phyloP scores from a whole-genome alignment of 2,329 filamentous ascomycete species.

The Paracamarosporium sp. region DNA sequence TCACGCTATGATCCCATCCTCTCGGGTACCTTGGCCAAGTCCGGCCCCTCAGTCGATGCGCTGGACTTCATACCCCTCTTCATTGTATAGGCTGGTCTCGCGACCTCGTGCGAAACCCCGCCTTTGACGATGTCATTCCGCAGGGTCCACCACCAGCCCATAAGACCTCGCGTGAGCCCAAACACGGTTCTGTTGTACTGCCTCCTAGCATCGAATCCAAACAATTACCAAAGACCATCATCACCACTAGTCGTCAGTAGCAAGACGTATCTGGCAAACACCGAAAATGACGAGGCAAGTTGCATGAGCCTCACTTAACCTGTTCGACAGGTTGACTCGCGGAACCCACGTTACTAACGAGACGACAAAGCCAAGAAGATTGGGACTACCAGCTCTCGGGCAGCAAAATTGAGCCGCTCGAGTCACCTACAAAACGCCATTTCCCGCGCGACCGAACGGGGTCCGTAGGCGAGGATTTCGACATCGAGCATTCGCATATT shows the following conservation, averaged over 20 bases:
- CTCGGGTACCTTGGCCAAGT: background rate
- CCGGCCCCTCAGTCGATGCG: background rate
- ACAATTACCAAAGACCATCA: background rate
- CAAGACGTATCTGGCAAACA: background rate
- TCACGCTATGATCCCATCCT: too few species aligned
- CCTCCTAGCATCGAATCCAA: background rate
- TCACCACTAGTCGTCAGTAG: background rate
- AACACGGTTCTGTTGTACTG: background rate
- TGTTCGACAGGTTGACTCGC: too few species aligned
- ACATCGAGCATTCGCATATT: slow-evolving; percentile 17
- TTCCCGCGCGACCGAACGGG: slow-evolving; percentile 10
- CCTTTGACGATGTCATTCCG: slow-evolving; percentile 5
- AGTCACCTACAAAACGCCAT: slow-evolving; percentile 14
- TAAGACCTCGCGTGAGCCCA: background rate
- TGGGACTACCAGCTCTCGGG: slow-evolving; percentile 14
- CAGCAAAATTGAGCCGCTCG: slow-evolving; percentile 20
- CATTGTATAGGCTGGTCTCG: background rate
- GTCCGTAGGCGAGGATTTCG: slow-evolving; percentile 14
- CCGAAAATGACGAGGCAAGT: slow-evolving; percentile 5
- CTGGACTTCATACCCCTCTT: background rate
- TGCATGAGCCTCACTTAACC: background rate
- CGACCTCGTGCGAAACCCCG: background rate
- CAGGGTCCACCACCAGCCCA: slow-evolving; percentile 1
- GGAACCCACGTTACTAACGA: background rate
- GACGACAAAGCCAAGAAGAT: slow-evolving; percentile 2